Conservation (phyloP, 306 rosid genomes). For the Comarum palustre region DNA sequence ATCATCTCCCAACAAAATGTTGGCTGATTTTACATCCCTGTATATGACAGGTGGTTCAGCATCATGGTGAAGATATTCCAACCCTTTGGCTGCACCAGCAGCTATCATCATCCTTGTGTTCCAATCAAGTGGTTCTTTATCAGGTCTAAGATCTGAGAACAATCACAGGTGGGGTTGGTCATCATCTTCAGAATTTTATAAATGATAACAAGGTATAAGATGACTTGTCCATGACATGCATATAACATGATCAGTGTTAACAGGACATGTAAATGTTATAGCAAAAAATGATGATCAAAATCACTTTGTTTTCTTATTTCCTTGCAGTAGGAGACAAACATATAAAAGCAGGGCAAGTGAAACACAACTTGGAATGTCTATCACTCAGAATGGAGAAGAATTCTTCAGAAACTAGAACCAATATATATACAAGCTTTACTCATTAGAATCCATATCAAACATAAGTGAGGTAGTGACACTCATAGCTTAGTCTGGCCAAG, state of each 20-base stretch:
- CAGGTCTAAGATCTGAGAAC: slow-evolving; percentile 35
- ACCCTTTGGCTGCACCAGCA: slow-evolving; percentile 61
- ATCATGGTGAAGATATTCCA: slow-evolving; percentile 60
- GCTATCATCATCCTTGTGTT: slow-evolving; percentile 68
- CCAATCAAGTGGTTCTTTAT: slow-evolving; percentile 52
- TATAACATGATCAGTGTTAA: not conserved
- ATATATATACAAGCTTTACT: too few relatives aligned
- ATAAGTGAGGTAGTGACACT: not conserved
- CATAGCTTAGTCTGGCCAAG: not conserved
- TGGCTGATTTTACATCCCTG: slow-evolving; percentile 61
- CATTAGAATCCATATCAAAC: not conserved
- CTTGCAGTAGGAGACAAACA: not conserved
- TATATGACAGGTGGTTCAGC: slow-evolving; percentile 62
- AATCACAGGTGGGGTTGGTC: slow-evolving; percentile 2
- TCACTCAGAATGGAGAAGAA: not conserved
- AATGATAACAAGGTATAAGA: not conserved
- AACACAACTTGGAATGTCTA: not conserved
- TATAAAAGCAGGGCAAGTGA: not conserved
- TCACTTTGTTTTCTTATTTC: not conserved
- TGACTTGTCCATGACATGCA: not conserved
- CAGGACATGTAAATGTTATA: not conserved
- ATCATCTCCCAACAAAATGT: slow-evolving; percentile 49
- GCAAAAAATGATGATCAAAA: not conserved
- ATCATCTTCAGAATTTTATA: slow-evolving; percentile 9
- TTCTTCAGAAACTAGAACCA: not conserved